Conservation (phyloP, 345 rosid genomes). For the Salix viminalis region DNA sequence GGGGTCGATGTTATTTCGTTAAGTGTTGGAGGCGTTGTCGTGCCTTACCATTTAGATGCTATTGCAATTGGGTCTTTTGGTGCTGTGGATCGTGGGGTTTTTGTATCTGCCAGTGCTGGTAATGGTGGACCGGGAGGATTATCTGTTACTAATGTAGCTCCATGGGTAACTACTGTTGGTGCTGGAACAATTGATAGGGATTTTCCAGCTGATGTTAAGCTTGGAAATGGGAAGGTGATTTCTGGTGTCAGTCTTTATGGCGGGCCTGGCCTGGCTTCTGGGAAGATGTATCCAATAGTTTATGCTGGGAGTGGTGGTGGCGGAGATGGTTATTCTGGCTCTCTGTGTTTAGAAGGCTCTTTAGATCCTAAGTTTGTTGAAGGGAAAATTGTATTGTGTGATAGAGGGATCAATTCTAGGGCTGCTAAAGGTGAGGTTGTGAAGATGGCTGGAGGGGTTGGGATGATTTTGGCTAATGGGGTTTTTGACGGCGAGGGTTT, state of each 20-base stretch:
- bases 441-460: constrained; percentile 28
- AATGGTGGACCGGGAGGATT: constrained; percentile 34
- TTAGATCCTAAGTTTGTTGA: constrained; percentile 24
- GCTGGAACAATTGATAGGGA: constrained; percentile 34
- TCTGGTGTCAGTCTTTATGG: constrained; percentile 26
- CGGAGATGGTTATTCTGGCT: constrained; percentile 30
- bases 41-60: constrained; percentile 29
- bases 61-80: constrained; percentile 29
- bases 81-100: constrained; percentile 24
- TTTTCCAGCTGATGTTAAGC: constrained; percentile 30
- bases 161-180: constrained; percentile 32
- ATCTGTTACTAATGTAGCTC: constrained; percentile 26
- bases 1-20: constrained; percentile 29
- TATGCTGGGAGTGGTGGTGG: constrained; percentile 21
- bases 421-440: constrained; percentile 31
- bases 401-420: constrained; percentile 32
- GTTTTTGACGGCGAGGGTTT: constrained; percentile 34
- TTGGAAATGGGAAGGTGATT: constrained; percentile 26
- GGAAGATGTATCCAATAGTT: constrained; percentile 21
- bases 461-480: constrained; percentile 34
- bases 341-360: constrained; percentile 26
- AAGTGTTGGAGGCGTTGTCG: constrained; percentile 31
- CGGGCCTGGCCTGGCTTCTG: constrained; percentile 22
- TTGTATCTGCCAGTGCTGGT: constrained; percentile 32
- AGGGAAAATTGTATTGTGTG: constrained; percentile 26